Base-by-base conservation (phyloP, 2,329 filamentous ascomycete species). In the Verticillium nonalfalfae region DNA sequence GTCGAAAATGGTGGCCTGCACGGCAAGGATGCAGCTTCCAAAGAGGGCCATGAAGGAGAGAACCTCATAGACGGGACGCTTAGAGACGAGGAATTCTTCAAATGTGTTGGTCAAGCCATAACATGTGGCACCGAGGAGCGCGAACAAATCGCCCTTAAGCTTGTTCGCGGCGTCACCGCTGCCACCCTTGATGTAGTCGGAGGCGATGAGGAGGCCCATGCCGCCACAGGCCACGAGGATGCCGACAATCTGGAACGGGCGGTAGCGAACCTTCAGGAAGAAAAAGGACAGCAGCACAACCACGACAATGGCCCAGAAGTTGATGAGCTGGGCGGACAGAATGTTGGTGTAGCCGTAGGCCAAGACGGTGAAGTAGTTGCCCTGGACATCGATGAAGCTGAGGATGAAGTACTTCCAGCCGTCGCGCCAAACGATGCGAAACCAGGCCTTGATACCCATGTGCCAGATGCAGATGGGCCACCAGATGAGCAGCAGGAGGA, bases 261-360 rank as follows among this genome's bases (percentile, higher is more conserved):
- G 91, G 82, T 99, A 99, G 69, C 95, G 90, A 55, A 99, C 95
- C 67, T 83, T 84, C 62, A 99, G 85, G 68, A 97, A 81, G 65
- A 88, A 67, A 77, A 96, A 93, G 34, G 92, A 97, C 66, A 97
- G 78, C 64, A 90, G 72, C 21, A 98, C 92, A 26, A 99, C 95
- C 65, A 94, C 88, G 58, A 96, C 91, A 67, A 99, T 98, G 68
- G 93, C 91, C 94, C 94, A 98, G 79, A 98, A 98, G 82, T 97
- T 97, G 78, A 99, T 92, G 59, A 99, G 84, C 81, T 98, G 93
- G 15, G 93, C 93, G 21, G 90, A 95, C 57, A 98, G 83, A 68
- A 97, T 89, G 70, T 93, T 97, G 60, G 94, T 97, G 80, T 96
- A 87, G 63, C 90, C 85, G 79, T 98, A 99, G 5, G 94, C 95